phyloP scores from a whole-genome alignment of 768 basidiomycete genomes.

The Agaricus blazei region DNA sequence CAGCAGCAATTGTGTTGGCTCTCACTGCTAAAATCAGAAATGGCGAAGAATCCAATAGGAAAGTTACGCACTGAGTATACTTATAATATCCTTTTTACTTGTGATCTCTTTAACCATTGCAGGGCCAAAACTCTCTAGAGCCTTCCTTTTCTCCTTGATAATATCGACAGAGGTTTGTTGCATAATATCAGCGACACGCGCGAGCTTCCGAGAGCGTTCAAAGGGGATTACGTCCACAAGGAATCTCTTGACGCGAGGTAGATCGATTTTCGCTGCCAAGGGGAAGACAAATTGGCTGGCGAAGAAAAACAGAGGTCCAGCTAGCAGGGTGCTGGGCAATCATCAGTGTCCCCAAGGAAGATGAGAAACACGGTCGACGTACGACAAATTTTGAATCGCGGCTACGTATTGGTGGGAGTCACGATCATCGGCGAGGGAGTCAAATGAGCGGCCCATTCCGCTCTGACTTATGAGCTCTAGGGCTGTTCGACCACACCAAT shows the following conservation, averaged over 20 bases:
- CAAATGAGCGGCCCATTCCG: constrained; percentile 41
- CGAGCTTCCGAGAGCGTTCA: constrained; percentile 20
- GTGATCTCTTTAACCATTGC: constrained; percentile 27
- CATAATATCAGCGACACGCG: constrained; percentile 29
- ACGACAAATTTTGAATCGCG: constrained; percentile 29
- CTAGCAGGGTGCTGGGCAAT: neutral
- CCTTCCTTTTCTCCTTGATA: constrained; percentile 29
- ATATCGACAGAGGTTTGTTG: constrained; percentile 30
- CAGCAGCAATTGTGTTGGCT: constrained; percentile 26
- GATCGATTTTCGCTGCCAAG: constrained; percentile 16
- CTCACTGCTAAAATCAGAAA: constrained; percentile 19
- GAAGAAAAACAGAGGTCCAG: constrained; percentile 14
- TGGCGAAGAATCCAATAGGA: neutral
- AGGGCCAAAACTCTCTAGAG: constrained; percentile 28
- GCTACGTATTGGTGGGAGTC: constrained; percentile 24
- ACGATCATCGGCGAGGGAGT: constrained; percentile 27
- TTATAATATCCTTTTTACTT: constrained; percentile 42
- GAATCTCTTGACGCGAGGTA: constrained; percentile 25
- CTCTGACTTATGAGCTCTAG: constrained; percentile 46
- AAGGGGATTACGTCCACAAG: constrained; percentile 30
- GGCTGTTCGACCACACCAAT: constrained; percentile 37
- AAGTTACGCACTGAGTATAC: constrained; percentile 33
- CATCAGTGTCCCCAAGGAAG: neutral
- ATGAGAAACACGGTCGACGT: constrained; percentile 7
- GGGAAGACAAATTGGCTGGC: constrained; percentile 15